Evolutionary conservation across 129 eudicot genomes (phyloP).

Genomic region (Flaveria brownii): DNA sequence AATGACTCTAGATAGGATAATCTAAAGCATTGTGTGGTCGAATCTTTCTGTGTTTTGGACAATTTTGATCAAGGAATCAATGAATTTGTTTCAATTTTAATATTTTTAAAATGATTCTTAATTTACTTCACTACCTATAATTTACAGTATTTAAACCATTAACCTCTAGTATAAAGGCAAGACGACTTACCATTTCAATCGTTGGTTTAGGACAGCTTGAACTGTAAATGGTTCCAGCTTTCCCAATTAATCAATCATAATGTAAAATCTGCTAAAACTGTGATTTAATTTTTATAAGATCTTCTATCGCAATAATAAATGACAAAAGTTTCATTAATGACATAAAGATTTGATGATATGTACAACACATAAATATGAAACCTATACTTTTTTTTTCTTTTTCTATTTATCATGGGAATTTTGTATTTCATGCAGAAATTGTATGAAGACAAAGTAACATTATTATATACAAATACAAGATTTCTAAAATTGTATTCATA

Average conservation of each 20-base stretch:
- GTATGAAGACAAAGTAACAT: constrained; percentile 28
- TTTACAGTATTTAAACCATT: no score
- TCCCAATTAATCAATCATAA: neutral
- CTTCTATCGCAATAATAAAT: neutral
- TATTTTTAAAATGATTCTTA: no score
- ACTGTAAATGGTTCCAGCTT: neutral
- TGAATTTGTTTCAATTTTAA: no score
- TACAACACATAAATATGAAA: constrained; percentile 17
- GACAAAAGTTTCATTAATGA: neutral
- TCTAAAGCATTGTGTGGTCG: constrained; percentile 22
- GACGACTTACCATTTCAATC: no score
- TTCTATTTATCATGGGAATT: constrained; percentile 23
- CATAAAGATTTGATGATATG: constrained; percentile 10
- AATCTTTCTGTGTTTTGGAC: constrained; percentile 7
- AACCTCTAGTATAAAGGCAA: no score
- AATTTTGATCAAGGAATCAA: constrained; percentile 11
- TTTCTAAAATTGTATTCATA: neutral
- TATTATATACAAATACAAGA: constrained; percentile 1
- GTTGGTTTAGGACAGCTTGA: neutral
- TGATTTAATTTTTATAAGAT: neutral
- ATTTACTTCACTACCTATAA: no score
- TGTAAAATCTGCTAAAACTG: neutral
- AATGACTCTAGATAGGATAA: constrained; percentile 23
- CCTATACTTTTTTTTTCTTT: neutral
- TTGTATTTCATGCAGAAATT: constrained; percentile 36